phyloP scores from a whole-genome alignment of 805 yeast species.

The Monosporozyma aquatica region DNA sequence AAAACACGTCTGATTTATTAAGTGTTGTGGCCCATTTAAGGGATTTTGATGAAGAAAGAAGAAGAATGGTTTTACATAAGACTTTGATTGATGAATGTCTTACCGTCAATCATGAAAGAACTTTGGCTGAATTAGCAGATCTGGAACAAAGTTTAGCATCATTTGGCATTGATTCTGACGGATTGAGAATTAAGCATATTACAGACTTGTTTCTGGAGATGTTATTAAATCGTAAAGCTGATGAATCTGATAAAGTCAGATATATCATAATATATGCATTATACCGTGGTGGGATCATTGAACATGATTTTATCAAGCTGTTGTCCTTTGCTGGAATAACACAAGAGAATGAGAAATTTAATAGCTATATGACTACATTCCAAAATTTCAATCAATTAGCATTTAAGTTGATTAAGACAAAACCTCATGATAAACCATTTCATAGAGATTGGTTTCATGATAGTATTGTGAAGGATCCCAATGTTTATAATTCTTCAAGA shows the following conservation, averaged over 20 bases:
- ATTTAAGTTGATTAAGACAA: conserved; percentile 41
- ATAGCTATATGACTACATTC: conserved; percentile 44
- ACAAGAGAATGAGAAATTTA: conserved; percentile 32
- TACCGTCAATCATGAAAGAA: conserved; percentile 45
- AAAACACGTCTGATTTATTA: conserved; percentile 60
- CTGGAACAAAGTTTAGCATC: conserved; percentile 78
- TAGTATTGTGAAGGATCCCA: conserved; percentile 29
- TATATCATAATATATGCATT: conserved; percentile 65
- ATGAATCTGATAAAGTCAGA: conserved; percentile 62
- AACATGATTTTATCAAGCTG: conserved; percentile 62
- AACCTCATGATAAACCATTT: conserved; percentile 36
- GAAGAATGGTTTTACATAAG: conserved; percentile 50
- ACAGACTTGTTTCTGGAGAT: conserved; percentile 53
- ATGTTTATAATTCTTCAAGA: conserved; percentile 53
- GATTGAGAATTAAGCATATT: conserved; percentile 48
- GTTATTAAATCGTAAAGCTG: conserved; percentile 41
- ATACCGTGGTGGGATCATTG: conserved; percentile 73
- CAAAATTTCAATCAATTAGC: conserved; percentile 52
- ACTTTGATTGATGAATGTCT: conserved; percentile 58
- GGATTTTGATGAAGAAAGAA: conserved; percentile 60
- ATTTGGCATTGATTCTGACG: conserved; percentile 61
- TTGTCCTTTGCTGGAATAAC: conserved; percentile 43
- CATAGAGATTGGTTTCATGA: conserved; percentile 49
- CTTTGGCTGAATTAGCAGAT: conserved; percentile 66
- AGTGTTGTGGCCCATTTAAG: conserved; percentile 64